These are phyloP conservation scores for Lignosus rhinocerotis DNA, from an alignment of 1,284 basidiomycete species.

Conservation along the genomic window DNA sequence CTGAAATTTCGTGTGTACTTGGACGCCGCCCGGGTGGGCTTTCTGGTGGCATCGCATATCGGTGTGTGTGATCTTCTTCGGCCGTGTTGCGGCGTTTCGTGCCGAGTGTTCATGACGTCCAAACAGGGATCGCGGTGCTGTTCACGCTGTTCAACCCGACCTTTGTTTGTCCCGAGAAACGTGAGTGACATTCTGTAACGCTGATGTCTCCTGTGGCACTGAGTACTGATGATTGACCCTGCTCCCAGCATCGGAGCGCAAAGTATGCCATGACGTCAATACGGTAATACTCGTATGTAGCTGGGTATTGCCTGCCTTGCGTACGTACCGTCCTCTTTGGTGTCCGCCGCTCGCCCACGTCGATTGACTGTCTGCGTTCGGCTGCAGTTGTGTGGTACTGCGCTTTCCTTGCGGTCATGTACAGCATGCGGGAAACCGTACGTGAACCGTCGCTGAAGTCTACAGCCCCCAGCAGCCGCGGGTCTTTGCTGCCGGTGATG, in stretches of 20 bases:
- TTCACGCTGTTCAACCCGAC: slow-evolving; percentile 44
- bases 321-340: slow-evolving; percentile 37
- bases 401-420: slow-evolving; percentile 36
- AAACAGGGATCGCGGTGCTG: slow-evolving; percentile 46
- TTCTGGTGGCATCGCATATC: slow-evolving; percentile 51
- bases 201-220: background rate
- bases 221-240: background rate
- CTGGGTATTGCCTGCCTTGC: slow-evolving; percentile 55
- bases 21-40: slow-evolving; percentile 52
- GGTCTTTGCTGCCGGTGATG: slow-evolving; percentile 28
- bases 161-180: slow-evolving; percentile 45
- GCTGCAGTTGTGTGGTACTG: slow-evolving; percentile 42
- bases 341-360: background rate
- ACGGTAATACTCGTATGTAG: slow-evolving; percentile 50
- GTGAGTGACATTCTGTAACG: slow-evolving; percentile 32
- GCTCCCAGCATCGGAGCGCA: slow-evolving; percentile 40
- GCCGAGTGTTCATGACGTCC: background rate
- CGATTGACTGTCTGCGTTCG: background rate
- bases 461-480: slow-evolving; percentile 17
- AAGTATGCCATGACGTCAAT: slow-evolving; percentile 49
- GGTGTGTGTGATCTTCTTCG: slow-evolving; percentile 42
- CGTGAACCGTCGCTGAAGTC: no score
- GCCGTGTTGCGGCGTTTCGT: background rate
- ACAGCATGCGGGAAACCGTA: slow-evolving; percentile 30
- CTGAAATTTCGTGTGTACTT: slow-evolving; percentile 55